Conservation (phyloP, 2,329 filamentous ascomycete genomes). For the Alternaria arbusti region DNA sequence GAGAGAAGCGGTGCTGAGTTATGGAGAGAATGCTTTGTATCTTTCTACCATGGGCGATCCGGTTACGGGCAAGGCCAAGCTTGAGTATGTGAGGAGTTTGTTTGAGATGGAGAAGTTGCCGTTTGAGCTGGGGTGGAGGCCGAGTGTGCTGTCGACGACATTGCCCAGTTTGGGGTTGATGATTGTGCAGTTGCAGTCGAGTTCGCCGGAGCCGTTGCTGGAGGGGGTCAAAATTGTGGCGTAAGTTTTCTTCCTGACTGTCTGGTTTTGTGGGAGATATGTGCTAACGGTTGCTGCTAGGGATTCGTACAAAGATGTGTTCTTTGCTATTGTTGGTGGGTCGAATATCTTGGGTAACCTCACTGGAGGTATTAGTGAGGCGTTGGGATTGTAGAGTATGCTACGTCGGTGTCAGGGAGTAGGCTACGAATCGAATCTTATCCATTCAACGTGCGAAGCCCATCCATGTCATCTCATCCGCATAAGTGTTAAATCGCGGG, state of each 20-base stretch:
- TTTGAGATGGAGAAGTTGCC: conserved; percentile 27
- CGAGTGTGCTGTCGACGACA: conserved; percentile 20
- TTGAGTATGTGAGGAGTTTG: conserved; percentile 17
- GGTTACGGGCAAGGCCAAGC: conserved; percentile 6
- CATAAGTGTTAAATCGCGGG: background rate
- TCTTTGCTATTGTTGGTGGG: conserved; percentile 16
- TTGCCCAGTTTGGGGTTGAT: conserved; percentile 18
- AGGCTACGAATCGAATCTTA: background rate
- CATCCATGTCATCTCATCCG: background rate
- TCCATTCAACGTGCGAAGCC: background rate
- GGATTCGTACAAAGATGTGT: conserved; percentile 21
- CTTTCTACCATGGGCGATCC: conserved; percentile 17
- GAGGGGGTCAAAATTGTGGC: conserved; percentile 12
- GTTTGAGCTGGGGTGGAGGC: conserved; percentile 19
- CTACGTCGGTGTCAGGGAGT: background rate
- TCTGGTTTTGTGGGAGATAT: background rate
- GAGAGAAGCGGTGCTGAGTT: conserved; percentile 17
- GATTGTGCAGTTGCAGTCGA: conserved; percentile 1
- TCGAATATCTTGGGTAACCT: conserved; percentile 16
- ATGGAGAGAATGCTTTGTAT: conserved; percentile 24
- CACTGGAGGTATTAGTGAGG: conserved; percentile 19
- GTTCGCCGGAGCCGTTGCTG: conserved; percentile 5
- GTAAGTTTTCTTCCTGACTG: background rate
- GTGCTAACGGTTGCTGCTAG: background rate
- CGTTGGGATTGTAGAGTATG: conserved; percentile 1